phyloP scores from a whole-genome alignment of 768 basidiomycete genomes.

The Multifurca ochricompacta region DNA sequence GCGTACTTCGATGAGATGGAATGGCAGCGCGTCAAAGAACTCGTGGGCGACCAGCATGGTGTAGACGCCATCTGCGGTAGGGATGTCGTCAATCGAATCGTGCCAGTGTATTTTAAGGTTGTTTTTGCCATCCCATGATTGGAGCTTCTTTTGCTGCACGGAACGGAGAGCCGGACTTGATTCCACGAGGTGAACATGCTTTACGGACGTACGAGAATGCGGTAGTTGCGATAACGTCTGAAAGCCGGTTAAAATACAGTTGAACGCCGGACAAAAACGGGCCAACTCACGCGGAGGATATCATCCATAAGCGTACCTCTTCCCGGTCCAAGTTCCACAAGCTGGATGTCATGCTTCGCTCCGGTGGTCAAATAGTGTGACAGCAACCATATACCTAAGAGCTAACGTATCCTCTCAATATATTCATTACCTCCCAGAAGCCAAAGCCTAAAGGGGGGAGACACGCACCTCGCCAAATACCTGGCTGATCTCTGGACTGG shows the following conservation, averaged over 20 bases:
- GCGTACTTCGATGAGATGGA: slow-evolving; percentile 79
- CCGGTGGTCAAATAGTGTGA: slow-evolving; percentile 62
- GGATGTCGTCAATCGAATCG: slow-evolving; percentile 61
- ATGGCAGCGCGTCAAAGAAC: slow-evolving; percentile 94
- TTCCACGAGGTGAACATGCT: slow-evolving; percentile 71
- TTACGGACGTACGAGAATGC: slow-evolving; percentile 28
- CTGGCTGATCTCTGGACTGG: slow-evolving; percentile 94
- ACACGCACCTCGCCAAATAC: slow-evolving; percentile 86
- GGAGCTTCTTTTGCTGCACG: slow-evolving; percentile 51
- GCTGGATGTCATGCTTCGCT: slow-evolving; percentile 42
- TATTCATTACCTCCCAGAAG: slow-evolving; percentile 38
- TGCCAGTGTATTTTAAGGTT: slow-evolving; percentile 57
- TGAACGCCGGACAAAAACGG: slow-evolving; percentile 25
- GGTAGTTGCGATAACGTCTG: slow-evolving; percentile 50
- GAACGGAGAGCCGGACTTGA: slow-evolving; percentile 61
- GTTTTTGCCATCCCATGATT: slow-evolving; percentile 23
- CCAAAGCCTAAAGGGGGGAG: neutral
- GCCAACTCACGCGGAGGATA: slow-evolving; percentile 62
- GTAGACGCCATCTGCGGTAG: slow-evolving; percentile 42
- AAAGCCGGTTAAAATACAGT: neutral
- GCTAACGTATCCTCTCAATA: slow-evolving; percentile 38
- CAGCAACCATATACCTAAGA: slow-evolving; percentile 81
- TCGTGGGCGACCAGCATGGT: slow-evolving; percentile 93
- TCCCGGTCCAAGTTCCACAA: slow-evolving; percentile 93
- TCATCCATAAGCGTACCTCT: slow-evolving; percentile 89